These are phyloP conservation scores for Auriscalpium orientale DNA, from an alignment of 768 basidiomycete genomes.

Conservation along the genomic window DNA sequence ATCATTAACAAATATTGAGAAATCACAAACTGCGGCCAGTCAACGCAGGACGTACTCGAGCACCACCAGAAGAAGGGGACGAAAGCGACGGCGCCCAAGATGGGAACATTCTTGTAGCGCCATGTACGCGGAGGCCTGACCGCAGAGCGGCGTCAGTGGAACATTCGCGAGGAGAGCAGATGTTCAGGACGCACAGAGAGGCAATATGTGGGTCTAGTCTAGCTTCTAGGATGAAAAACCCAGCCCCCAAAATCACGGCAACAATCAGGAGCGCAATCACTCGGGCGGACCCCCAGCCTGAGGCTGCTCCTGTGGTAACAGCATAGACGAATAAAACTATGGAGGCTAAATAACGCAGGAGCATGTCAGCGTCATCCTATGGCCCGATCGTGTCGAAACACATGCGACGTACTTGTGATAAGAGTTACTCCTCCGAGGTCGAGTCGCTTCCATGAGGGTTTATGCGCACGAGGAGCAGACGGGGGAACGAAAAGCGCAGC, in stretches of 20 bases:
- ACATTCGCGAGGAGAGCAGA: background rate
- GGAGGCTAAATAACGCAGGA: slow-evolving; percentile 11
- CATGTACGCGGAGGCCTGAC: slow-evolving; percentile 27
- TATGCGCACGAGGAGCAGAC: slow-evolving; percentile 16
- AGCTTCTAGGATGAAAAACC: slow-evolving; percentile 36
- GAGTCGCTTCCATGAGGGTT: slow-evolving; percentile 20
- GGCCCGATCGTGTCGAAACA: too few species aligned
- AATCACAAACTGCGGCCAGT: too few species aligned
- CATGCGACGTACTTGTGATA: slow-evolving; percentile 20
- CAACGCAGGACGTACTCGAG: background rate
- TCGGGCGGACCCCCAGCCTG: slow-evolving; percentile 32
- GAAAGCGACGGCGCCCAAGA: slow-evolving; percentile 29
- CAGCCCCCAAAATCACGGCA: slow-evolving; percentile 27
- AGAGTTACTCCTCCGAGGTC: slow-evolving; percentile 29
- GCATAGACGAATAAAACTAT: slow-evolving; percentile 29
- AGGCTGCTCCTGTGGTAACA: slow-evolving; percentile 31
- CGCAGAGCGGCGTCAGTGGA: background rate
- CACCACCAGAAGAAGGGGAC: slow-evolving; percentile 33
- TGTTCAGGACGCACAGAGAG: slow-evolving; percentile 16
- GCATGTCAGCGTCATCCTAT: too few species aligned
- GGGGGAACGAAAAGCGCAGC: slow-evolving; percentile 23
- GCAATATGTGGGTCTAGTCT: slow-evolving; percentile 28
- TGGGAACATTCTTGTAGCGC: slow-evolving; percentile 31
- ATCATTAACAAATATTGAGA: background rate
- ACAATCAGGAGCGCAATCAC: slow-evolving; percentile 38